phyloP scores from a whole-genome alignment of 2,329 filamentous ascomycete species.

The Botrytis medusae region DNA sequence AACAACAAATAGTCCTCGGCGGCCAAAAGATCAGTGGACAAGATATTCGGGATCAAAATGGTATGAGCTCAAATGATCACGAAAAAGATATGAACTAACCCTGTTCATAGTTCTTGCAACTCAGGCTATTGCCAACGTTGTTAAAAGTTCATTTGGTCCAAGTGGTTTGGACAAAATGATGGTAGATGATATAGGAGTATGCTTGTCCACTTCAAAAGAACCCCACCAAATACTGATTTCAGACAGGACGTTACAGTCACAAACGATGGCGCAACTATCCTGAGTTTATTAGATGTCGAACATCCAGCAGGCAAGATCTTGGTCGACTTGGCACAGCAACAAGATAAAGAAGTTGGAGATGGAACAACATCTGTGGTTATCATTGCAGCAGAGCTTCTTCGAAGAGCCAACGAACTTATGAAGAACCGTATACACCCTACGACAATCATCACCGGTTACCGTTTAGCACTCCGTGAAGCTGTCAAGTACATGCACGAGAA shows the following conservation, averaged over 20 bases:
- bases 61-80: constrained; percentile 47
- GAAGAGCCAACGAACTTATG: constrained; percentile 95
- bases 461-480: constrained; percentile 90
- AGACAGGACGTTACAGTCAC: constrained; percentile 91
- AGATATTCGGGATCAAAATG: constrained; percentile 97
- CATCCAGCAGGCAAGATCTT: constrained; percentile 98
- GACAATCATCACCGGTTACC: constrained; percentile 98
- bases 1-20: constrained; percentile 67
- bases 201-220: constrained; percentile 37
- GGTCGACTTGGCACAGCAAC: constrained; percentile 95
- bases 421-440: constrained; percentile 99
- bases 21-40: constrained; percentile 96
- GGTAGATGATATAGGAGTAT: constrained; percentile 97
- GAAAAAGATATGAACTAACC: constrained; percentile 26
- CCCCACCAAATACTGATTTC: constrained; percentile 29
- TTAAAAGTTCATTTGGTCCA: constrained; percentile 97
- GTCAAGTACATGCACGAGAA: constrained; percentile 99
- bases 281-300: constrained; percentile 92
- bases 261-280: constrained; percentile 96
- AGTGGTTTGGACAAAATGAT: constrained; percentile 99
- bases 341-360: constrained; percentile 98
- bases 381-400: constrained; percentile 91
- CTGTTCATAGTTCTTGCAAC: constrained; percentile 74
- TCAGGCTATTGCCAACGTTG: constrained; percentile 96
- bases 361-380: constrained; percentile 97